A percentile compares a stretch with the other conserved stretches of the same genome.
Conservation (phyloP, 2,329 filamentous ascomycete genomes). For the Penicillium brevicompactum region DNA sequence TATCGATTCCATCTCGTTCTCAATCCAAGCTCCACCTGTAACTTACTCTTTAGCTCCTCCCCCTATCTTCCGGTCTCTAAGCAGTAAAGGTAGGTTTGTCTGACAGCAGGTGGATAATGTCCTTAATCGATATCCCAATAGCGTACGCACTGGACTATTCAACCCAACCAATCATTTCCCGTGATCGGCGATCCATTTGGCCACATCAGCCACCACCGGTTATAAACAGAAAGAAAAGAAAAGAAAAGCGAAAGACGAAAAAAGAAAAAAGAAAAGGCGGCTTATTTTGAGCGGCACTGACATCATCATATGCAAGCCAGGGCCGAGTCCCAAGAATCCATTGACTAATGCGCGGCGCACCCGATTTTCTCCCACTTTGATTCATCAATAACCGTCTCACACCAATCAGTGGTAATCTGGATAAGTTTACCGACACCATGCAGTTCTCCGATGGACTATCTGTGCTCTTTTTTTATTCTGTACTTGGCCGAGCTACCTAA, state of each 20-base stretch:
- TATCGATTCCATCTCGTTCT: not conserved
- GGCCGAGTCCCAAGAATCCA: not conserved
- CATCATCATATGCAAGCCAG: constrained; percentile 14
- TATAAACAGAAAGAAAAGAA: not conserved
- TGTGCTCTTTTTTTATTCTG: not conserved
- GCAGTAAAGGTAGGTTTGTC: not conserved
- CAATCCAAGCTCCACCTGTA: not conserved
- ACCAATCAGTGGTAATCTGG: not conserved
- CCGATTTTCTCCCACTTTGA: not conserved
- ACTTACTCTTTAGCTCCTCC: not conserved
- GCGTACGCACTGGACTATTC: not conserved
- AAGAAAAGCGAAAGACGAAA: not conserved
- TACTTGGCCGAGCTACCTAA: not conserved
- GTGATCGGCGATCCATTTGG: constrained; percentile 15
- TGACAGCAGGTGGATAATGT: constrained; percentile 3
- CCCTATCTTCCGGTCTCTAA: not conserved
- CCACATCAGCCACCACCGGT: constrained; percentile 5
- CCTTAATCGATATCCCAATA: constrained; percentile 12
- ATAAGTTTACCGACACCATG: not conserved
- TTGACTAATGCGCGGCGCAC: not conserved
- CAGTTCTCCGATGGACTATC: not conserved
- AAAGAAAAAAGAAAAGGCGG: not conserved
- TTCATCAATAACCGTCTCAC: not conserved
- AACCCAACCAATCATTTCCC: constrained; percentile 1
- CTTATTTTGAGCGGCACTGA: constrained; percentile 11